Evolutionary conservation across 345 rosid genomes (phyloP), one percentile per base, ranked within the genome.

Genomic region (Geranium brycei): DNA sequence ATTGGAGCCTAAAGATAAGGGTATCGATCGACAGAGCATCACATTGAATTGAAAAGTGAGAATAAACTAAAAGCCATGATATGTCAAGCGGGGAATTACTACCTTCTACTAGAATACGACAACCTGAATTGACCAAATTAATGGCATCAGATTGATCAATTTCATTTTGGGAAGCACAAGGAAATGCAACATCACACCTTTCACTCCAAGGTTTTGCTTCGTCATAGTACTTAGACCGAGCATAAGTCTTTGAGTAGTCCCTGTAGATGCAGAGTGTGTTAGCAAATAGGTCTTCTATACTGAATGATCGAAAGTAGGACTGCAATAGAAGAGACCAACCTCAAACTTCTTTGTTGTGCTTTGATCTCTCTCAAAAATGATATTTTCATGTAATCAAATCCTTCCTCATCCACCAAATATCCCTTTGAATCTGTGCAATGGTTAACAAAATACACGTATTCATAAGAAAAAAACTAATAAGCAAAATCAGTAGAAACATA

Each of bases 141-240:
- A 87, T 77, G 75, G 99, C 99, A 79, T 91, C 99, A 62, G 96
- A 76, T 75, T 93, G 92, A 75, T 90, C 95, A 35, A 93, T 86
- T 82, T 93, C 99, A 76, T 91, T 90, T 63, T 93, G 97, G 19
- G 79, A 82, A 72, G 96, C 99, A 76, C 97, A 93, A 61, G 97
- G 97, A 77, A 91, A 87, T 30, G 96, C 96, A 57, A 93, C 77
- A 78, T 93, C 99, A 72, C 90, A 93, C 76, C 91, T 82, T 79
- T 93, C 99, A 61, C 58, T 81, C 99, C 99, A 93, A 35, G 97
- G 99, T 68, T 93, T 93, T 71, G 92, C 85, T 73, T 88, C 97
- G 70, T 93, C 99, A 73, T 81, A 90, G 79, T 93, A 93, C 72
- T 93, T 93, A 17, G 97, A 84, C 62, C 96, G 83, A 51, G 95